Conservation (phyloP, 2,329 filamentous ascomycete genomes). For the Didymella pomorum region DNA sequence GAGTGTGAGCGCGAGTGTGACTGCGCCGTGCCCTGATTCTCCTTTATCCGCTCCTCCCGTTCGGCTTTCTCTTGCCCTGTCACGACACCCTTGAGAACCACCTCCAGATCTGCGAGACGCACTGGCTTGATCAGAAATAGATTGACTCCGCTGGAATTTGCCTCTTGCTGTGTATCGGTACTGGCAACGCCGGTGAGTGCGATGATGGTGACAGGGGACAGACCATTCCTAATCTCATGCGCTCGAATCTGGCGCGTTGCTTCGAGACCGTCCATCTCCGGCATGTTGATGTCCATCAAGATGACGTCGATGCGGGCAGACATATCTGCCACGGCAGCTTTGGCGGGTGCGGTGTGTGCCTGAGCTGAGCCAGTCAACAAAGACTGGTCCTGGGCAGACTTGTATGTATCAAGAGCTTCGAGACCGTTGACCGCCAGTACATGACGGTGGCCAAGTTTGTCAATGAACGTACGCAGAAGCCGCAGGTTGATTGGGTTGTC, state of each 20-base stretch:
- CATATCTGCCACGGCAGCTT: constrained; percentile 8
- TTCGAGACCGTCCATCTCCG: constrained; percentile 52
- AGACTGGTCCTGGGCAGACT: constrained; percentile 25
- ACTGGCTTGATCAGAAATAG: constrained; percentile 65
- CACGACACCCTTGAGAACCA: constrained; percentile 48
- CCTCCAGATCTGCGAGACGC: constrained; percentile 54
- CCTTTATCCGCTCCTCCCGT: constrained; percentile 25
- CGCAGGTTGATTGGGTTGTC: constrained; percentile 53
- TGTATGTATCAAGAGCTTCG: constrained; percentile 46
- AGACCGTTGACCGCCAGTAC: constrained; percentile 48
- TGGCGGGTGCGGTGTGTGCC: constrained; percentile 10
- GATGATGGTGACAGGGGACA: constrained; percentile 58
- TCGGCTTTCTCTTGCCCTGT: constrained; percentile 39
- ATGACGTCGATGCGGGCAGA: constrained; percentile 39
- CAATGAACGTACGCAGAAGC: constrained; percentile 47
- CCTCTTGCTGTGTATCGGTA: constrained; percentile 59
- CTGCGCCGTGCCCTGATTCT: background rate
- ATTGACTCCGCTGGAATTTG: constrained; percentile 62
- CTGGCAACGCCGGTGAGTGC: constrained; percentile 63
- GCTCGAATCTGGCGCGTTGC: constrained; percentile 53
- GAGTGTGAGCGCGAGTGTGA: constrained; percentile 6
- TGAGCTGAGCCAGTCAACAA: constrained; percentile 9
- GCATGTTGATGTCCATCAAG: constrained; percentile 51
- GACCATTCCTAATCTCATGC: constrained; percentile 55
- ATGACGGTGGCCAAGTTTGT: constrained; percentile 46